Percentiles rank a stretch among this genome's conserved stretches.
Evolutionary conservation across 1,284 basidiomycete genomes (phyloP).

Genomic region (Cronartium quercuum): DNA sequence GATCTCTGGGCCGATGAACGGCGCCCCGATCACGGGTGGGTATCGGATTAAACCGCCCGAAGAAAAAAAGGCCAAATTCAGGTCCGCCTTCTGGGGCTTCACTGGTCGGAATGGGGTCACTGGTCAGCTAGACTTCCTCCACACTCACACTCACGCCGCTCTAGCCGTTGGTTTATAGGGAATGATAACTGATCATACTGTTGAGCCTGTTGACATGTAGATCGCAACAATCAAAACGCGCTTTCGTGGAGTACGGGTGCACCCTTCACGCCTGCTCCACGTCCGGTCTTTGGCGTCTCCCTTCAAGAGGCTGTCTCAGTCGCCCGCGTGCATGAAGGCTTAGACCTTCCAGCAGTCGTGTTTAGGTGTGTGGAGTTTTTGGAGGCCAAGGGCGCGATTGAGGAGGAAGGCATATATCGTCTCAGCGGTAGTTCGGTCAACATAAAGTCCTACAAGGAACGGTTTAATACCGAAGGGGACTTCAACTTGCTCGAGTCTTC

Average conservation of each 20-base stretch:
- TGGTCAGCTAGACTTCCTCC: not conserved
- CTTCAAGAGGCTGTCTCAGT: conserved; percentile 81
- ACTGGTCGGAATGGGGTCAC: not conserved
- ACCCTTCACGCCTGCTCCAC: conserved; percentile 54
- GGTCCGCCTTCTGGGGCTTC: conserved; percentile 36
- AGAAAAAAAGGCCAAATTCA: conserved; percentile 40
- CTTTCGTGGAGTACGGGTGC: conserved; percentile 53
- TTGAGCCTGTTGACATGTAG: not conserved
- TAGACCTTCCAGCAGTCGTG: conserved; percentile 84
- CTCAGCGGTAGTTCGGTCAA: conserved; percentile 85
- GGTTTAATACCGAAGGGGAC: conserved; percentile 90
- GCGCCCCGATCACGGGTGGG: conserved; percentile 74
- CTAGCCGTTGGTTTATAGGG: not conserved
- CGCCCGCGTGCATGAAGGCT: conserved; percentile 62
- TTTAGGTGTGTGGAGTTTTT: conserved; percentile 65
- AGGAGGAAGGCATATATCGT: conserved; percentile 96
- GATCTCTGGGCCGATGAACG: conserved; percentile 82
- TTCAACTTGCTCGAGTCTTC: conserved; percentile 68
- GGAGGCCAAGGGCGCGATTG: conserved; percentile 81
- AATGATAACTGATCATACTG: not conserved
- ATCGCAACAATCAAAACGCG: conserved; percentile 25
- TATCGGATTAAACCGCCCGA: conserved; percentile 63
- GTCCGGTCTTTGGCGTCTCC: conserved; percentile 82
- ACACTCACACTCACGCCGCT: too few relatives aligned
- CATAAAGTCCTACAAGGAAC: conserved; percentile 85